These are phyloP conservation scores for Lumnitzera racemosa DNA, from an alignment of 345 rosid species.

Conservation along the genomic window DNA sequence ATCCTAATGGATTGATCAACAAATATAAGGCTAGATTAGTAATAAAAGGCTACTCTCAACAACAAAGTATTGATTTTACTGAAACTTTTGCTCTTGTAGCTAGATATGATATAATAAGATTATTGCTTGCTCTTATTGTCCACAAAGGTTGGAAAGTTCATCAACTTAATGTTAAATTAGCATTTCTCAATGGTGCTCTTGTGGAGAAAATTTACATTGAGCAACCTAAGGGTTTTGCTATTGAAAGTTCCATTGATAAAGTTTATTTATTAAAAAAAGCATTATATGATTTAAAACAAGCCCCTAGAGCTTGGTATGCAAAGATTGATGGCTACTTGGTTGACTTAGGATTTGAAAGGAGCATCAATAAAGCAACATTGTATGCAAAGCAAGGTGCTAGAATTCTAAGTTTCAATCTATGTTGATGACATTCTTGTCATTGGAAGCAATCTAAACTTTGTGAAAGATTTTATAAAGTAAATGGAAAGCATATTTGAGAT, in stretches of 20 bases:
- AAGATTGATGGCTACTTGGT: not conserved
- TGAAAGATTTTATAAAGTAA: not conserved
- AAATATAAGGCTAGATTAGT: no score
- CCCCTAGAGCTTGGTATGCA: not conserved
- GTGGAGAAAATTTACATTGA: not conserved
- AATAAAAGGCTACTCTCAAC: no score
- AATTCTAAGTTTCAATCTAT: not conserved
- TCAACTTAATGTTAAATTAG: no score
- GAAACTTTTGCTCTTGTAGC: no score
- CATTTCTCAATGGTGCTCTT: no score
- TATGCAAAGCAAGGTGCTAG: not conserved
- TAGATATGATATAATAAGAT: no score
- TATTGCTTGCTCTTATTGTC: no score
- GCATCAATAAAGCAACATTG: not conserved
- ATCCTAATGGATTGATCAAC: no score
- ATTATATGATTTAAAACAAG: constrained; percentile 6
- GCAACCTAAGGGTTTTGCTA: constrained; percentile 1
- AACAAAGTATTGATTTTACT: no score
- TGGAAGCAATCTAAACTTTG: not conserved
- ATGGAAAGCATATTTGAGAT: not conserved
- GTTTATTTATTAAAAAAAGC: constrained; percentile 1
- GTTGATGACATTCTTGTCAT: constrained; percentile 6
- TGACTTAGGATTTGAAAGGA: not conserved
- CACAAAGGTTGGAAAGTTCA: no score
- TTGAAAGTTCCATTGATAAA: not conserved